Evolutionary conservation across 1,139 yeast genomes (phyloP), one percentile per base, ranked within the genome.

Genomic region (Hansenula sp.): DNA sequence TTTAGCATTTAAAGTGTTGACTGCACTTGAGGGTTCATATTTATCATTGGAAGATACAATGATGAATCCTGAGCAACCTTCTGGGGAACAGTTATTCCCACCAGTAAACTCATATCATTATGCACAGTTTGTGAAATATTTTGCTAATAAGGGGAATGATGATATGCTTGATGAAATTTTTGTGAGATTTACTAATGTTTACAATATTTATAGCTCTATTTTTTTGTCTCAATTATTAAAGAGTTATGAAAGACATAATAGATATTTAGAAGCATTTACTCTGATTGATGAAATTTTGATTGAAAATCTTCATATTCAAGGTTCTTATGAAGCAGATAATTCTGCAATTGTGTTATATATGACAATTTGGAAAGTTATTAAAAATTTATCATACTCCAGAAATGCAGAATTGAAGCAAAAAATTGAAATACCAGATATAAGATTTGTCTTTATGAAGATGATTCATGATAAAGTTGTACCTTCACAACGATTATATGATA

Each of bases 401-500:
- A 29, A 24, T n/a, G 7, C 21, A 2, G 13, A 21, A 16, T 12
- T 17, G 11, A 4, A 12, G 13, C 13, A 20, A 13, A 18, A 16
- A 5, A 16, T 26, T 13, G 27, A 26, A 2, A 3, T 34, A 7
- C 56, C 56, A 16, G 50, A 51, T 28, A 29, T 41, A 16, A 44
- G 53, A 32, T 43, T 41, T 10, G 38, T 52, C 9, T 54, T 51
- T 38, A 40, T 52, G 40, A 52, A 46, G 37, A 54, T 54, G 58
- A 41, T 51, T 16, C 38, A 46, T 27, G 56, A 54, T 32, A 36
- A 40, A 5, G 48, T 45, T 19, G 40, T 51, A 12, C 58, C 58
- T 12, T 37, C 45, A 3, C 22, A 46, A 6, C 24, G 38, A 5
- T 53, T 51, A 32, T 54, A 54, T 29, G 17, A 45, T 11, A 21